Conservation (phyloP, 2,329 filamentous ascomycete species). For the Huntiella abstrusa region DNA sequence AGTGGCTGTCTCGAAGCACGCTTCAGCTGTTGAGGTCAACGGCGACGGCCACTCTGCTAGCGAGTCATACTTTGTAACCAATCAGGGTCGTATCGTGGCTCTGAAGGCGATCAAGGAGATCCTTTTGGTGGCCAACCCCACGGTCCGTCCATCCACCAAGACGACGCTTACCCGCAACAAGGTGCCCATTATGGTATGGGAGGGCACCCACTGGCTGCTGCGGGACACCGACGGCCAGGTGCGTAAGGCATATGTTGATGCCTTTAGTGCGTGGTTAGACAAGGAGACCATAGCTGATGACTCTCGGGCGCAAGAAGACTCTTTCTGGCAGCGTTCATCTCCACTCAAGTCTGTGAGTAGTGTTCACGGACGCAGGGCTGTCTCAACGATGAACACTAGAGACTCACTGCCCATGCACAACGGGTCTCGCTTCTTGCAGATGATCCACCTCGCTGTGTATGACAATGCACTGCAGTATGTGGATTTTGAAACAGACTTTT, state of each 20-base stretch:
- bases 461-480: slow-evolving; percentile 64
- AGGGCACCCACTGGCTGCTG: slow-evolving; percentile 87
- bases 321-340: slow-evolving; percentile 25
- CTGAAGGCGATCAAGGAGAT: slow-evolving; percentile 69
- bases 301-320: slow-evolving; percentile 40
- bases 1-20: not conserved
- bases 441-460: slow-evolving; percentile 76
- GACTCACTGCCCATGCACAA: slow-evolving; percentile 23
- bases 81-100: slow-evolving; percentile 40
- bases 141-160: slow-evolving; percentile 37
- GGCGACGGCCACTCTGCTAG: slow-evolving; percentile 13
- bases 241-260: slow-evolving; percentile 69
- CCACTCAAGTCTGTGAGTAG: slow-evolving; percentile 19
- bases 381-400: slow-evolving; percentile 43
- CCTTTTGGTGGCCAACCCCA: slow-evolving; percentile 59
- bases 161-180: slow-evolving; percentile 50
- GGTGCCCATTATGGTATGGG: slow-evolving; percentile 73
- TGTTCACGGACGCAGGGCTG: slow-evolving; percentile 35
- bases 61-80: slow-evolving; percentile 35
- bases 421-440: slow-evolving; percentile 45
- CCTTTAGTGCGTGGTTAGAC: slow-evolving; percentile 66
- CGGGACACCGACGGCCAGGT: slow-evolving; percentile 62
- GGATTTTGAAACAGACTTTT: slow-evolving; percentile 53
- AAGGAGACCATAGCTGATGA: slow-evolving; percentile 56
- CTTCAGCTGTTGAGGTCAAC: slow-evolving; percentile 13